phyloP scores from a whole-genome alignment of 2,329 filamentous ascomycete species.

The Fusarium nygamai region DNA sequence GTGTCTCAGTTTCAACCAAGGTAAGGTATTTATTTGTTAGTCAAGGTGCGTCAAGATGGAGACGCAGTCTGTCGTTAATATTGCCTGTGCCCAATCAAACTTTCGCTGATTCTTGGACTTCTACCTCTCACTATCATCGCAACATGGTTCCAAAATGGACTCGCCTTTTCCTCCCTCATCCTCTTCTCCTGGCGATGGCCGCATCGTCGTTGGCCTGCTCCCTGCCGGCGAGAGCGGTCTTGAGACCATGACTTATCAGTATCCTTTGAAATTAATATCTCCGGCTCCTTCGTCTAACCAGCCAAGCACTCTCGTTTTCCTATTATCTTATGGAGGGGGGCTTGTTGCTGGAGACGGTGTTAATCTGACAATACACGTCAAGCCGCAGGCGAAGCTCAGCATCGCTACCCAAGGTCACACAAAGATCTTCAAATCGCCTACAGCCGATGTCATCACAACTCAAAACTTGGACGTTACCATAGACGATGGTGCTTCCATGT shows the following conservation, averaged over 20 bases:
- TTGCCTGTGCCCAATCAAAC: slow-evolving; percentile 1
- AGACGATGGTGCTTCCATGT: slow-evolving; percentile 63
- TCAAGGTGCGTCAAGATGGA: slow-evolving; percentile 27
- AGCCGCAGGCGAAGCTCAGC: slow-evolving; percentile 71
- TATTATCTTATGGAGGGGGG: slow-evolving; percentile 94
- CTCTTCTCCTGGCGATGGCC: slow-evolving; percentile 80
- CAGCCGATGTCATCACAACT: slow-evolving; percentile 63
- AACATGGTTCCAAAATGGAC: slow-evolving; percentile 52
- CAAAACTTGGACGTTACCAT: slow-evolving; percentile 66
- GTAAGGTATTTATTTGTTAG: slow-evolving; percentile 13
- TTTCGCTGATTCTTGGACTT: neutral
- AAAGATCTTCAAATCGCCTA: slow-evolving; percentile 89
- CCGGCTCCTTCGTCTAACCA: slow-evolving; percentile 73
- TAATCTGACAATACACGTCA: slow-evolving; percentile 74
- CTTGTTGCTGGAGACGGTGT: slow-evolving; percentile 89
- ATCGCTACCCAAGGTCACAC: slow-evolving; percentile 83
- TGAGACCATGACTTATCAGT: slow-evolving; percentile 84
- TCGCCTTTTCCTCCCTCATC: slow-evolving; percentile 83
- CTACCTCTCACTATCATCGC: slow-evolving; percentile 8
- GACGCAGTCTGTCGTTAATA: slow-evolving; percentile 2
- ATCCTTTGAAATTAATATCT: slow-evolving; percentile 92
- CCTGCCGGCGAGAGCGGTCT: slow-evolving; percentile 78
- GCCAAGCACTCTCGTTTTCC: slow-evolving; percentile 81
- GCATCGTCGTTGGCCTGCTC: slow-evolving; percentile 76
- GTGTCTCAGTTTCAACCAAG: slow-evolving; percentile 16